Evolutionary conservation across 352 stramenopile genomes (phyloP), one percentile per base, ranked within the genome.

Genomic region (Pythium phragmiticola): DNA sequence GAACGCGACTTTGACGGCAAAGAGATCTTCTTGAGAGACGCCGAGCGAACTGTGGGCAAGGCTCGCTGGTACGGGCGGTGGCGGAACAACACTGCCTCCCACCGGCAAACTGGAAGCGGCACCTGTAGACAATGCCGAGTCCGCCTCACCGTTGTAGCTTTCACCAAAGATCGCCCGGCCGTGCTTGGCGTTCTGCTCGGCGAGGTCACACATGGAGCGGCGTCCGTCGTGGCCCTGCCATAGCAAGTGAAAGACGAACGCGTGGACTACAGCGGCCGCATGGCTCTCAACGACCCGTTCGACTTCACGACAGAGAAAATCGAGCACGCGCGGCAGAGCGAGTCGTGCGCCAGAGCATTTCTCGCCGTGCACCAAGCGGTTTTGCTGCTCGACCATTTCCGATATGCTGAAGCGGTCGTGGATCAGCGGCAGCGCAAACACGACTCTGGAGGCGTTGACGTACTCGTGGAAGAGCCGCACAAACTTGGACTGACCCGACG

Each of bases 391-490:
- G 28, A 90, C 61, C 30, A 79, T 80, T 49, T 87, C 77, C 2
- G 67, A 64, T 13, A 91, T 49, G 7, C 68, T 86, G 63, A 92
- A 94, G 13, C 75, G 77, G 34, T 94, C 83, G 60, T 92, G 80
- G 30, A 94, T 80, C 52, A 74, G 72, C 14, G 83, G 85, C 5
- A 94, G 60, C 28, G 85, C 84, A 60, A 92, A 92, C 4, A 92
- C 82, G 21, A 94, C 70, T 37, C 77, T 76, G n/a, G 78, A 66
- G 4, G 70, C 70, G 60, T 87, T 87, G 55, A 92, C 71, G 47
- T 90, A 92, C 23, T 87, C 78, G 63, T 92, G 81, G 63, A 94
- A 92, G 37, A 71, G 73, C 47, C 75, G 73, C 16, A 92, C 80
- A 48, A 92, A 94, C 57, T 90, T 89, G 43, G 70, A 68, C 53